Base-by-base conservation (phyloP, 2,329 filamentous ascomycete species). In the Colletotrichum australisinense region DNA sequence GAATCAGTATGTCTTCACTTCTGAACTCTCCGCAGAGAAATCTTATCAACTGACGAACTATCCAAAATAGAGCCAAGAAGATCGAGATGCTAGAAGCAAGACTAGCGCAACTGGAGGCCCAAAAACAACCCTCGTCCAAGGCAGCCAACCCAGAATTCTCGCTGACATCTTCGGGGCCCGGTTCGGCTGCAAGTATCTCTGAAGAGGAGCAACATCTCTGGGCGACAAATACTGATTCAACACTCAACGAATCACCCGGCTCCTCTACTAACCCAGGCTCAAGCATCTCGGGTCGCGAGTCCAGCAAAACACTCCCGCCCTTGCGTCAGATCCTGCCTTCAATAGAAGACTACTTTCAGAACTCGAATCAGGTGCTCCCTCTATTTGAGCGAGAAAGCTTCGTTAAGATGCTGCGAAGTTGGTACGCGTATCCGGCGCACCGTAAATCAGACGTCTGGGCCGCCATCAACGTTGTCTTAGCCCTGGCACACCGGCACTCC, bases 401-500 rank as follows among this genome's bases (percentile, higher is more conserved):
- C 64, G 77, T 75, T 66, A 74, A 76, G 14, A 74, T 76, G 67
- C 64, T 78, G 19, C 69, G 71, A 11, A 53, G 58, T 1, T 78
- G 75, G 71, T 78, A 77, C 49, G 46, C 59, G 2, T 60, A 58
- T 4, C 63, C 72, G 11, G 71, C 68, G 12, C 28, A 78, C 9
- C 22, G 74, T 49, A 67, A 77, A 77, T 67, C 78, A 77, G 9
- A 78, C 71, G 11, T 77, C 69, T 65, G 78, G 74, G 56, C 78
- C 59, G 69, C 77, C 69, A 64, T 82, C 76, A 70, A 80, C 76
- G 35, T 79, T 68, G 62, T 76, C 1, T 57, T 76, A 2, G 76
- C 80, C 5, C 52, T 74, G 0, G 57, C 67, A 6, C 32, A 35
- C 4, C 53, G 70, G n/a, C 65, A 72, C 2, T 64, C 64, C 0